Base-by-base conservation (phyloP, 768 basidiomycete species). In the Tylopilus cervinicoccineus region DNA sequence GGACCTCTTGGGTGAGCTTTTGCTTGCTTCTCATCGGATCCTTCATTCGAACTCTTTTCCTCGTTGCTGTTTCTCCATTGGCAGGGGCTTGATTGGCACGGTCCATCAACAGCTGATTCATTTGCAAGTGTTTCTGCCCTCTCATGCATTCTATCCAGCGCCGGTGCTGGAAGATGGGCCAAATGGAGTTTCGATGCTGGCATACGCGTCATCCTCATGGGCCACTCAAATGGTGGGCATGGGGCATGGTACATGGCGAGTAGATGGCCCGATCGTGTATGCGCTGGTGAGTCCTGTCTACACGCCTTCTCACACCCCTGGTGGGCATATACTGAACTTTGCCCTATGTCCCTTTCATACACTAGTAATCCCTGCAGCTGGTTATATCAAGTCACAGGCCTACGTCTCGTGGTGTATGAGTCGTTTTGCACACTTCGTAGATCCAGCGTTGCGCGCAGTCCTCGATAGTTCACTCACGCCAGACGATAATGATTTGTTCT, bases 161-260 rank as follows among this genome's bases (percentile, higher is more conserved):
- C 62, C 14, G 43, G 57, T 20, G 37, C 62, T 4, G 51, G 38
- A 48, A 50, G 50, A 26, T 79, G 77, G 79, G 57, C 64, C 46
- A 32, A 59, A 14, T 78, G 77, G 72, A 54, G 50, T 16, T 72
- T 79, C 36, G 51, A 59, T 26, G 13, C 56, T 0, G 54, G 71
- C 24, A 72, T 75, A 3, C 72, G 71, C 24, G 78, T 81, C 8
- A 69, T 86, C n/a, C 59, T 93, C n/a, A 71, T 93, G 28, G 93
- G 93, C 0, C 93, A 96, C 62, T 94, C 92, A 3, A 96, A 96
- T 63, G 93, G 93, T 24, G 93, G 92, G 12, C 93, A 94, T 65
- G 93, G 93, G 0, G 74, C 84, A 2, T 93, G 90, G 88, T 84
- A 91, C 63, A 60, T 87, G 16, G 81, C 86, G 13, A 76, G 83